A percentile compares a stretch with the other conserved stretches of the same genome.
phyloP scores from a whole-genome alignment of 371 early-diverging fungal species.

The Apophysomyces sp. region DNA sequence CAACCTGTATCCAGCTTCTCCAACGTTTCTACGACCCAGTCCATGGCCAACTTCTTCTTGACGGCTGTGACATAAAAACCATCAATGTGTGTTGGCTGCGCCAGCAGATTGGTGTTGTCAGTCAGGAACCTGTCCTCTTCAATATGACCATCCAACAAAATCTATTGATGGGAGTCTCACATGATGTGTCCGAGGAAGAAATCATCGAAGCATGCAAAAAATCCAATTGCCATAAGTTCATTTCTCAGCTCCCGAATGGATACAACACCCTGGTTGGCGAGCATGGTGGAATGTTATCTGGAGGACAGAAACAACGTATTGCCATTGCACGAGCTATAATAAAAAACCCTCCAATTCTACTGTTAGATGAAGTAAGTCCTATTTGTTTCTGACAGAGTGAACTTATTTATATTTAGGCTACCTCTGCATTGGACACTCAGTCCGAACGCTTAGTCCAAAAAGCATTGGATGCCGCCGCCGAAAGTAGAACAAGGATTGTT shows the following conservation, averaged over 20 bases:
- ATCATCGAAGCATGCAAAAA: conserved; percentile 57
- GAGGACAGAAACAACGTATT: conserved; percentile 65
- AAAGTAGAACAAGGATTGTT: conserved; percentile 81
- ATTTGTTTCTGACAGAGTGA: conserved; percentile 2
- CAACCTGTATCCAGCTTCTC: conserved; percentile 80
- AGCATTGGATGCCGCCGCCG: conserved; percentile 73
- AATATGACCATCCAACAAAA: conserved; percentile 78
- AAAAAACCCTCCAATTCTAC: conserved; percentile 27
- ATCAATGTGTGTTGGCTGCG: conserved; percentile 72
- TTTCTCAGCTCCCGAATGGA: conserved; percentile 66
- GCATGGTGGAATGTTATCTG: conserved; percentile 68
- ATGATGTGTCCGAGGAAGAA: conserved; percentile 49
- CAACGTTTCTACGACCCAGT: conserved; percentile 86
- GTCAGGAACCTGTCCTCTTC: conserved; percentile 86
- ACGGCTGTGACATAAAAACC: conserved; percentile 65
- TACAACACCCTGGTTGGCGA: conserved; percentile 72
- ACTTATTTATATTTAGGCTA: conserved; percentile 64
- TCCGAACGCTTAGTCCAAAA: conserved; percentile 81
- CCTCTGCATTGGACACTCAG: conserved; percentile 73
- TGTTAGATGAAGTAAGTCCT: conserved; percentile 28
- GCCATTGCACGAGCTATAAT: conserved; percentile 39
- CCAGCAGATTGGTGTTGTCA: conserved; percentile 76
- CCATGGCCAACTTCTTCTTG: conserved; percentile 59
- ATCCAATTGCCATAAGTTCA: conserved; percentile 75
- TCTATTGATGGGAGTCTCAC: conserved; percentile 59